Conservation (phyloP, 106 monocot species). For the Allium cepa region DNA sequence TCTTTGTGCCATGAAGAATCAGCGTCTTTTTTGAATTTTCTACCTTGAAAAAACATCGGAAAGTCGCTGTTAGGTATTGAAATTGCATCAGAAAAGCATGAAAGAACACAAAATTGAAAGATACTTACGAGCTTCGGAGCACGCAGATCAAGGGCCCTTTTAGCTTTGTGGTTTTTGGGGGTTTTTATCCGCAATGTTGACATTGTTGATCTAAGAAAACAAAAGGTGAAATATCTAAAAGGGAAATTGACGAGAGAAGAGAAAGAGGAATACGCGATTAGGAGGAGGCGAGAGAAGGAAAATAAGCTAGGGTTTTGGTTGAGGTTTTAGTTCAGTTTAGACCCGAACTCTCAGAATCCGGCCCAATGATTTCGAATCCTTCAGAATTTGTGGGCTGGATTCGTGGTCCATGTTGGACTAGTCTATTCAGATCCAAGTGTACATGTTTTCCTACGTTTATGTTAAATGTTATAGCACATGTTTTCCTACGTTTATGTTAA, state of each 20-base stretch:
- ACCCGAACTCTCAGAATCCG: background rate
- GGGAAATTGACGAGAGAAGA: background rate
- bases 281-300: background rate
- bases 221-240: background rate
- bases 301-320: background rate
- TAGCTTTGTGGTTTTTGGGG: slow-evolving; percentile 54
- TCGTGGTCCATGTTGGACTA: too few species aligned
- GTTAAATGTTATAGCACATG: too few species aligned
- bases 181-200: slow-evolving; percentile 56
- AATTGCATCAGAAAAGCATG: background rate
- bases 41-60: slow-evolving; percentile 35
- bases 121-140: slow-evolving; percentile 67
- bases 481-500: too few species aligned
- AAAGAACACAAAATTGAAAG: background rate
- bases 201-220: background rate
- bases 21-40: slow-evolving; percentile 84
- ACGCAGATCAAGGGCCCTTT: slow-evolving; percentile 57
- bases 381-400: too few species aligned
- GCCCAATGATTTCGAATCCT: background rate
- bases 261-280: background rate
- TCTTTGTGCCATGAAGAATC: slow-evolving; percentile 88
- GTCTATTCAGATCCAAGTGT: too few species aligned
- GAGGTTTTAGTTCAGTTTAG: background rate
- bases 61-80: background rate
- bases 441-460: too few species aligned